Percentiles rank a stretch among this genome's conserved stretches.
Conservation (phyloP, 2,329 filamentous ascomycete genomes). For the Trichoderma sp. region DNA sequence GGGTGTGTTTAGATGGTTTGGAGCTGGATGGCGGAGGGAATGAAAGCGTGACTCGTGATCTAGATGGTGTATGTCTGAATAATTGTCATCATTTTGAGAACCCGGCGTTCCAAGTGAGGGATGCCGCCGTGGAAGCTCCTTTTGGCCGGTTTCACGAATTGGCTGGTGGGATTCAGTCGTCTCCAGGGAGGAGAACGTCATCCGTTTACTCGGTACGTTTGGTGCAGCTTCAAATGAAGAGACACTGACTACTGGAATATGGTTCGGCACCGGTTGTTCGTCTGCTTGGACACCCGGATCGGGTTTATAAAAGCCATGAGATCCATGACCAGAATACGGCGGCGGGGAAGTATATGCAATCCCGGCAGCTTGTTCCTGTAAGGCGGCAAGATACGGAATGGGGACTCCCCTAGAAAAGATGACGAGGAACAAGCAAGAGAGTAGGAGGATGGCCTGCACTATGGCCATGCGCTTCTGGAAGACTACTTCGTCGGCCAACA, state of each 20-base stretch:
- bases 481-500: slow-evolving; percentile 89
- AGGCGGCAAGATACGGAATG: slow-evolving; percentile 33
- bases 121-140: slow-evolving; percentile 28
- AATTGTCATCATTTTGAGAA: slow-evolving; percentile 21
- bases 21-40: neutral
- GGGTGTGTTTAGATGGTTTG: slow-evolving; percentile 24
- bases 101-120: slow-evolving; percentile 31
- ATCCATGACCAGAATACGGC: slow-evolving; percentile 23
- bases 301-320: slow-evolving; percentile 15
- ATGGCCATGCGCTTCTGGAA: slow-evolving; percentile 91
- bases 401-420: slow-evolving; percentile 66
- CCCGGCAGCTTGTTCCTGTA: slow-evolving; percentile 30
- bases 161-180: neutral
- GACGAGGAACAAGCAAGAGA: slow-evolving; percentile 83
- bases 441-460: slow-evolving; percentile 80
- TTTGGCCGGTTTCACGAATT: neutral
- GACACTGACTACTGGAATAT: neutral
- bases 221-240: neutral
- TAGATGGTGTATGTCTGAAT: slow-evolving; percentile 13
- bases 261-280: neutral
- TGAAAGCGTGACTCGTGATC: neutral
- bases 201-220: slow-evolving; percentile 5
- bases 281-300: neutral
- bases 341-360: slow-evolving; percentile 26
- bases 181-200: neutral